These are phyloP conservation scores for Dendrostoma leiphaemia DNA, from an alignment of 2,329 filamentous ascomycete genomes.

Conservation along the genomic window DNA sequence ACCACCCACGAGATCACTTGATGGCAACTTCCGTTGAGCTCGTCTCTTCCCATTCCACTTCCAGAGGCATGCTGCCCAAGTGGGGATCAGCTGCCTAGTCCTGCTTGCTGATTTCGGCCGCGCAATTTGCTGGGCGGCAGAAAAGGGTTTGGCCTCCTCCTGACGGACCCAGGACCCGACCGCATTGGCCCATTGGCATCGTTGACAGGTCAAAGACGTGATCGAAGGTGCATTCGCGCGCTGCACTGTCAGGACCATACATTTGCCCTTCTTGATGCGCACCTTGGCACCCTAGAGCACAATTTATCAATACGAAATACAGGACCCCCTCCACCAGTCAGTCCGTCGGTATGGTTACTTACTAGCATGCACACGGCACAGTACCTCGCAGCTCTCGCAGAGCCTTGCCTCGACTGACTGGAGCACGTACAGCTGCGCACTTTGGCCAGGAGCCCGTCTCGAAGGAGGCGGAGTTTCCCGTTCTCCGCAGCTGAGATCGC, in stretches of 20 bases:
- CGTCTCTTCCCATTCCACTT: neutral
- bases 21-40: neutral
- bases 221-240: neutral
- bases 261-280: no score
- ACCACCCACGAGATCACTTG: neutral
- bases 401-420: no score
- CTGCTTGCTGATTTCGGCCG: conserved; percentile 1
- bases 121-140: neutral
- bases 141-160: neutral
- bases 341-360: no score
- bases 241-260: neutral
- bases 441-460: no score
- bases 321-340: no score
- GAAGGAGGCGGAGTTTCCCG: no score
- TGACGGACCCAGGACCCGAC: neutral
- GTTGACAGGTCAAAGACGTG: neutral
- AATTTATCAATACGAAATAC: neutral
- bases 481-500: no score
- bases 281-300: neutral
- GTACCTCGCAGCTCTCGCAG: no score
- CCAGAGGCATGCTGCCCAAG: neutral
- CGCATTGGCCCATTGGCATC: neutral
- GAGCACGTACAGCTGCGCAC: no score
- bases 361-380: no score
- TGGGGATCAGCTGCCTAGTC: neutral